Evolutionary conservation across 1,139 yeast species (phyloP), one percentile per base, ranked within the genome.

Genomic region (Dujonia santamariae): DNA sequence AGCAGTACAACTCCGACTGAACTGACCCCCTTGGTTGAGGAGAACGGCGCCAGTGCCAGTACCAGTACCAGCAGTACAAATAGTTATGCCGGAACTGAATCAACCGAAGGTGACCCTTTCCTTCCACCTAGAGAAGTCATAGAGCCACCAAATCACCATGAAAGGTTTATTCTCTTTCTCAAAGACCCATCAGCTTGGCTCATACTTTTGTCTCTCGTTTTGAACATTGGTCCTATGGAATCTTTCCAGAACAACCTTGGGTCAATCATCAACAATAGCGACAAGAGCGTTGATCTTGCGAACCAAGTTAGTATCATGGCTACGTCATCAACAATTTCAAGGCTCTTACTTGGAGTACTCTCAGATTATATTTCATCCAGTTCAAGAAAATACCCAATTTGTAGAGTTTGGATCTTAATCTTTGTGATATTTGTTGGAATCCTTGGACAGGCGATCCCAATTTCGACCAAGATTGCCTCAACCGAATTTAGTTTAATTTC

Each of bases 191-290:
- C 84, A 3, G 79, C 88, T 31, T 82, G 87, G 72, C 44, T 81
- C 2, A 59, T 87, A 17, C 66, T 85, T 25, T 43, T 71, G 3
- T 75, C 90, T 7, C 72, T 88, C 40, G 67, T 88, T 20, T 60
- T 86, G 25, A 72, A 82, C 23, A 64, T 87, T 18, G 98, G 97
- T 0, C 95, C 97, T 1, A 62, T 87, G 42, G 98, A 92, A 51
- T 80, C 88, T 67, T 88, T 79, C 56, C 78, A 87, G 44, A 86
- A 90, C 40, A 86, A 90, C 51, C 72, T 92, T 68, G 95, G 95
- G 31, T 80, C 78, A 21, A 71, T 77, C n/a, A 56, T 74, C 43
- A 43, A 52, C 28, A 47, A 58, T 15, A 30, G 28, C 5, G 32
- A 25, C 15, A 44, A 49, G 4, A 27, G 45, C 2, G 48, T 85